Percentiles rank a stretch among this genome's conserved stretches.
Evolutionary conservation across 2,329 filamentous ascomycete species (phyloP).

Genomic region (Escovopsis weberi): DNA sequence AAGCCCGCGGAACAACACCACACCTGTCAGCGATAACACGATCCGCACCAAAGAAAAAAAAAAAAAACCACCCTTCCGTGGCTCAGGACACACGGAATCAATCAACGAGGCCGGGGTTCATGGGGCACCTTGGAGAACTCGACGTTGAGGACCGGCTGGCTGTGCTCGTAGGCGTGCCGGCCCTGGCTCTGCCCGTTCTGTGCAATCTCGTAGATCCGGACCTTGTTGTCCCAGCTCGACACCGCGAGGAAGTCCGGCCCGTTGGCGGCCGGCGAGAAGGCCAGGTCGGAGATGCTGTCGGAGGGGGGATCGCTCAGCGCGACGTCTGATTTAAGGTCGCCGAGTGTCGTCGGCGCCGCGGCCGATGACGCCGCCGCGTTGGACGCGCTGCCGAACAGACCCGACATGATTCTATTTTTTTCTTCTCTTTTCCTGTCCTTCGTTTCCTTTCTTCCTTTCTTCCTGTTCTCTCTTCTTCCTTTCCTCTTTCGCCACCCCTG

Average conservation of each 20-base stretch:
- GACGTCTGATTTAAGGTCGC: slow-evolving; percentile 84
- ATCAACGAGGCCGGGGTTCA: neutral
- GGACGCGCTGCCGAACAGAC: slow-evolving; percentile 41
- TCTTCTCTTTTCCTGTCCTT: neutral
- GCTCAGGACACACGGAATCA: too few species aligned
- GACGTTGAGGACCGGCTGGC: slow-evolving; percentile 68
- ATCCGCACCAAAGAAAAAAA: neutral
- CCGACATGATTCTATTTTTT: slow-evolving; percentile 39
- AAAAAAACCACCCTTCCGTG: too few species aligned
- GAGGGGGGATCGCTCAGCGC: slow-evolving; percentile 63
- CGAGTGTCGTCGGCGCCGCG: slow-evolving; percentile 55
- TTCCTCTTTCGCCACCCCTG: neutral
- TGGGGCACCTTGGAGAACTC: slow-evolving; percentile 61
- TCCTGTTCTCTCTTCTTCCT: neutral
- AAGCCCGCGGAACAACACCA: neutral
- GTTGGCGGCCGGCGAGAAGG: slow-evolving; percentile 54
- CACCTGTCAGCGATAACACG: neutral
- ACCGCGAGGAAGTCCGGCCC: slow-evolving; percentile 68
- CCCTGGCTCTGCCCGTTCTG: slow-evolving; percentile 64
- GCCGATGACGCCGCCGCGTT: slow-evolving; percentile 31
- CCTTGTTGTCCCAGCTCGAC: slow-evolving; percentile 93
- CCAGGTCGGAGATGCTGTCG: slow-evolving; percentile 78
- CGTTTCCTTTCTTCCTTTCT: neutral
- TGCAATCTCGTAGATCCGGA: slow-evolving; percentile 89
- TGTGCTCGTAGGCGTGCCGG: slow-evolving; percentile 75